Evolutionary conservation across 176 grass and related monocot genomes (phyloP).

Genomic region (Aegilops bicornis): DNA sequence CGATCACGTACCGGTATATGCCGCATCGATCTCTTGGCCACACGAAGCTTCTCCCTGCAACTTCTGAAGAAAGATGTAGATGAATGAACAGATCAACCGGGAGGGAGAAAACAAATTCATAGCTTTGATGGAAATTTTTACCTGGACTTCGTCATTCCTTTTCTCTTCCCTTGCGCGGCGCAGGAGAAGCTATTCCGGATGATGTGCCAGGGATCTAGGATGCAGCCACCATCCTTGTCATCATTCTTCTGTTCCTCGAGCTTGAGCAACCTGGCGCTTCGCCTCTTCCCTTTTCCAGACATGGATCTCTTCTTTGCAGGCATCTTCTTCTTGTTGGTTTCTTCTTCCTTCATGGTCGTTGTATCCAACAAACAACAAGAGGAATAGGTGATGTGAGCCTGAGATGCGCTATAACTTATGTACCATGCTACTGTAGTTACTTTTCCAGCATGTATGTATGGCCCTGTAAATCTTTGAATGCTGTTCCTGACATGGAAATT

Average conservation of each 20-base stretch:
- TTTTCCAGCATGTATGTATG: conserved; percentile 27
- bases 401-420: background rate
- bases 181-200: conserved; percentile 38
- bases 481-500: conserved; percentile 18
- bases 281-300: conserved; percentile 64
- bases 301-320: conserved; percentile 16
- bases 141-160: conserved; percentile 40
- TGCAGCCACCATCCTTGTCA: conserved; percentile 11
- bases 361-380: background rate
- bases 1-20: background rate
- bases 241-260: conserved; percentile 63
- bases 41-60: conserved; percentile 45
- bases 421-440: background rate
- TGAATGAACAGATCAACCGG: background rate
- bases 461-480: background rate
- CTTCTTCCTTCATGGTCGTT: background rate
- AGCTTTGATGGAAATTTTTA: background rate
- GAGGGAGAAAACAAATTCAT: background rate
- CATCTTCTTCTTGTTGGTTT: conserved; percentile 6
- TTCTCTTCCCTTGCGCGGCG: conserved; percentile 39
- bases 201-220: conserved; percentile 43
- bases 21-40: conserved; percentile 16
- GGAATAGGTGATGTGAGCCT: background rate
- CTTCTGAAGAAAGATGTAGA: conserved; percentile 17
- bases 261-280: conserved; percentile 62